These are phyloP conservation scores for Penicillium sp. DNA, from an alignment of 2,329 filamentous ascomycete genomes.

Conservation along the genomic window DNA sequence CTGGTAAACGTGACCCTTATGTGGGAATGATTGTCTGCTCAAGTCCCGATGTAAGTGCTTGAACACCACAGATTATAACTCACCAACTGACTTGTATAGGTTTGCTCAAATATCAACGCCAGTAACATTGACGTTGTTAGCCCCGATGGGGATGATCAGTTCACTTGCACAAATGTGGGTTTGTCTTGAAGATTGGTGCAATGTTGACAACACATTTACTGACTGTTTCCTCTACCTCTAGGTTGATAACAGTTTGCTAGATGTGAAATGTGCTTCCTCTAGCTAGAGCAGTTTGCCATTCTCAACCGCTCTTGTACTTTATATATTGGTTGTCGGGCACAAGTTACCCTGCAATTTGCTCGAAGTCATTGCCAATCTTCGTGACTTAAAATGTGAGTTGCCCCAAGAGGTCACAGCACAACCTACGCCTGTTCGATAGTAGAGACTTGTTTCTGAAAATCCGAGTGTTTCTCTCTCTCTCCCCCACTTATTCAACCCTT, in stretches of 20 bases:
- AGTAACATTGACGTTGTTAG: slow-evolving; percentile 50
- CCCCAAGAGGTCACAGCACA: no score
- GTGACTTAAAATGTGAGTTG: no score
- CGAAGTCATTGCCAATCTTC: no score
- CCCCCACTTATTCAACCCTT: no score
- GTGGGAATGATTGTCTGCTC: slow-evolving; percentile 53
- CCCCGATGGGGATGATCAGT: slow-evolving; percentile 47
- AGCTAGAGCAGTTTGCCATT: background rate
- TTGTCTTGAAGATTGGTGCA: background rate
- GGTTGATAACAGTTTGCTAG: background rate
- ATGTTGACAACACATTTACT: background rate
- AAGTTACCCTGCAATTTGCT: background rate
- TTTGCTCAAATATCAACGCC: slow-evolving; percentile 50
- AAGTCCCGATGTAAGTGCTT: slow-evolving; percentile 47
- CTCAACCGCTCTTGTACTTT: background rate
- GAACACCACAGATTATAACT: background rate
- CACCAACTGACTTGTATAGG: slow-evolving; percentile 17
- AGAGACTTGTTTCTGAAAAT: no score
- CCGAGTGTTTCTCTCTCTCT: no score
- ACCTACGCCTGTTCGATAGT: no score
- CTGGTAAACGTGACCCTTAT: slow-evolving; percentile 44
- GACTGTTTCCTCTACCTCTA: background rate
- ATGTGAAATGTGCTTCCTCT: background rate
- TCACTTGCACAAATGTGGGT: slow-evolving; percentile 48
- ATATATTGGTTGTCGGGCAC: background rate